A percentile compares a stretch with the other conserved stretches of the same genome.
Evolutionary conservation across 78 protist species (phyloP).

Genomic region (Diacronema lutheri): DNA sequence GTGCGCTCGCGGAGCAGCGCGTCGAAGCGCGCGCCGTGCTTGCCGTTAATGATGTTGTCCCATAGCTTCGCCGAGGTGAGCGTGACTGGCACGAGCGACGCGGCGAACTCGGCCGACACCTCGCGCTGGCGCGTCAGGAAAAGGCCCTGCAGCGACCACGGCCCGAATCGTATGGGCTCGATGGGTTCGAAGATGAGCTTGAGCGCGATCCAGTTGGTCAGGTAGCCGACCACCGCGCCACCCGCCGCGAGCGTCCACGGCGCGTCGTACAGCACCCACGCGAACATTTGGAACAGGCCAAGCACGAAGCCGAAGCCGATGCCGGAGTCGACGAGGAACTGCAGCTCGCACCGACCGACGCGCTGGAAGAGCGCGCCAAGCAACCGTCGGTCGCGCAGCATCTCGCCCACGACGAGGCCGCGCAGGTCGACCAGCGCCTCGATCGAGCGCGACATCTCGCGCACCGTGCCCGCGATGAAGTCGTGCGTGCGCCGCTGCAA

Average conservation of each 20-base stretch:
- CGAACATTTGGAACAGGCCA: slow-evolving; percentile 13
- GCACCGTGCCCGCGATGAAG: background rate
- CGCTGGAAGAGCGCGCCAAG: slow-evolving; percentile 28
- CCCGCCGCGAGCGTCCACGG: slow-evolving; percentile 31
- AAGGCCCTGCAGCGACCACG: background rate
- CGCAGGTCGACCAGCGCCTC: no score
- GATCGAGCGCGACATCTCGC: no score
- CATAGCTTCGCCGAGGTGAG: slow-evolving; percentile 14
- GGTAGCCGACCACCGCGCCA: slow-evolving; percentile 33
- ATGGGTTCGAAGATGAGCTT: slow-evolving; percentile 31
- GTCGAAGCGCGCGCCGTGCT: background rate
- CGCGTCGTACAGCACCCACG: background rate
- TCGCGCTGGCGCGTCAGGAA: slow-evolving; percentile 33
- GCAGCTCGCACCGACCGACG: slow-evolving; percentile 22
- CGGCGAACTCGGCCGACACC: slow-evolving; percentile 29
- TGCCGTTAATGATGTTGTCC: slow-evolving; percentile 13
- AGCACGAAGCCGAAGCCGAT: background rate
- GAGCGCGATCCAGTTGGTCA: slow-evolving; percentile 27
- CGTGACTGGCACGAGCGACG: background rate
- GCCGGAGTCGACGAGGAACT: slow-evolving; percentile 26
- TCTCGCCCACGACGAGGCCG: no score
- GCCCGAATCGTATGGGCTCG: slow-evolving; percentile 25
- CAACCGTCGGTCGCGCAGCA: no score
- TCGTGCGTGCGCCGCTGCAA: no score
- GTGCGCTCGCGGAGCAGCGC: background rate